A percentile compares a stretch with the other conserved stretches of the same genome.
Evolutionary conservation across 2,329 filamentous ascomycete genomes (phyloP).

Genomic region (Calonectria crousiana): DNA sequence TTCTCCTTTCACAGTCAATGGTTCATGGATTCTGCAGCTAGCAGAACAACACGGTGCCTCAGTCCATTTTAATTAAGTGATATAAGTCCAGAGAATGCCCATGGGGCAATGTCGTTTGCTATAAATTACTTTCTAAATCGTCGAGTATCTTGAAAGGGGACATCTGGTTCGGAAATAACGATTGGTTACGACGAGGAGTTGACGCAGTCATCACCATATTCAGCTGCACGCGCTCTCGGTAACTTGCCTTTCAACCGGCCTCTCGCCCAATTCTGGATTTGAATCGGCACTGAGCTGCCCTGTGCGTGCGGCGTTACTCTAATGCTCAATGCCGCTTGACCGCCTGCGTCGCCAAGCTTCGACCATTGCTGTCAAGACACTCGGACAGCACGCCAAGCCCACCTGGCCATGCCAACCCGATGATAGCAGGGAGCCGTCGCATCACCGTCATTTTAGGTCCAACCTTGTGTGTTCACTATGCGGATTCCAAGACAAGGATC

Average conservation of each 20-base stretch:
- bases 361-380: not conserved
- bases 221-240: not conserved
- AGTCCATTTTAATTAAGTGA: not conserved
- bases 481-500: not conserved
- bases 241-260: not conserved
- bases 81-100: not conserved
- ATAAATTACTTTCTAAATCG: not conserved
- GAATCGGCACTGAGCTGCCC: not conserved
- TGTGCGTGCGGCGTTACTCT: not conserved
- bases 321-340: not conserved
- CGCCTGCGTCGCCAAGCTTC: not conserved
- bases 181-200: not conserved
- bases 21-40: not conserved
- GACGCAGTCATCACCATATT: not conserved
- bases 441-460: not conserved
- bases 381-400: not conserved
- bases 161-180: not conserved
- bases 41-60: not conserved
- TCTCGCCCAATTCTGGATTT: not conserved
- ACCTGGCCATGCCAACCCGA: not conserved
- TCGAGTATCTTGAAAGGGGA: not conserved
- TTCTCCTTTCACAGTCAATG: too few relatives aligned
- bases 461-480: not conserved
- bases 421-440: not conserved
- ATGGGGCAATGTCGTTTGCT: not conserved